Percentiles rank a stretch among this genome's conserved stretches.
Evolutionary conservation across 2,329 filamentous ascomycete species (phyloP).

Genomic region (Pseudopithomyces maydicus): DNA sequence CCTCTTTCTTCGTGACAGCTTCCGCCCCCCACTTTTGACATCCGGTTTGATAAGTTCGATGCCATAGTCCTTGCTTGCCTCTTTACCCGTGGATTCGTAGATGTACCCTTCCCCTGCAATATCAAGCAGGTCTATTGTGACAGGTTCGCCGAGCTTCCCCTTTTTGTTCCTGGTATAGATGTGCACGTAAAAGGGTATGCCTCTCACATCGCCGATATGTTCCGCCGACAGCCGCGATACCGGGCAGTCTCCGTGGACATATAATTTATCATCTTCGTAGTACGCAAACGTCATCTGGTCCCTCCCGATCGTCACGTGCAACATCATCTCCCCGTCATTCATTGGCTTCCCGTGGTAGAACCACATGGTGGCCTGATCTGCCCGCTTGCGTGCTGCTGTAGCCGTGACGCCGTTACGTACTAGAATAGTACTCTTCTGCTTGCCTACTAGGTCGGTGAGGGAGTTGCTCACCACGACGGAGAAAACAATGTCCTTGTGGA

Average conservation of each 20-base stretch:
- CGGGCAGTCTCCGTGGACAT: constrained; percentile 6
- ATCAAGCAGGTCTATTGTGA: constrained; percentile 4
- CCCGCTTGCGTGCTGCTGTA: constrained; percentile 5
- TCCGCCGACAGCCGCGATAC: constrained; percentile 4
- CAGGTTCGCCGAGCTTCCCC: background rate
- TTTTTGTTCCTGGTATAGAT: constrained; percentile 9
- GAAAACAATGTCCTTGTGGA: constrained; percentile 4
- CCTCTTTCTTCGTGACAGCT: background rate
- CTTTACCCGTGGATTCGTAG: constrained; percentile 5
- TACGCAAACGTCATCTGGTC: constrained; percentile 12
- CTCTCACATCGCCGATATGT: constrained; percentile 11
- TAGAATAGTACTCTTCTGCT: constrained; percentile 2
- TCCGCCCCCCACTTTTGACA: background rate
- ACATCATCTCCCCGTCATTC: constrained; percentile 13
- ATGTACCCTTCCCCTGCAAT: constrained; percentile 11
- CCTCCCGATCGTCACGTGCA: constrained; percentile 10
- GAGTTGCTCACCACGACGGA: constrained; percentile 4
- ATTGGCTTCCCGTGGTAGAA: constrained; percentile 14
- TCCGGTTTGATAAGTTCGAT: constrained; percentile 5
- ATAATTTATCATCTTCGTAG: constrained; percentile 7
- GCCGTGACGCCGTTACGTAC: constrained; percentile 10
- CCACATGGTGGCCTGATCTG: constrained; percentile 2
- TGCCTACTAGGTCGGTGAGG: constrained; percentile 1
- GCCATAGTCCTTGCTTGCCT: constrained; percentile 7
- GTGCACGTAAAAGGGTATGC: constrained; percentile 5